phyloP scores from a whole-genome alignment of 805 yeast species.

The Metschnikowia peoriensis region DNA sequence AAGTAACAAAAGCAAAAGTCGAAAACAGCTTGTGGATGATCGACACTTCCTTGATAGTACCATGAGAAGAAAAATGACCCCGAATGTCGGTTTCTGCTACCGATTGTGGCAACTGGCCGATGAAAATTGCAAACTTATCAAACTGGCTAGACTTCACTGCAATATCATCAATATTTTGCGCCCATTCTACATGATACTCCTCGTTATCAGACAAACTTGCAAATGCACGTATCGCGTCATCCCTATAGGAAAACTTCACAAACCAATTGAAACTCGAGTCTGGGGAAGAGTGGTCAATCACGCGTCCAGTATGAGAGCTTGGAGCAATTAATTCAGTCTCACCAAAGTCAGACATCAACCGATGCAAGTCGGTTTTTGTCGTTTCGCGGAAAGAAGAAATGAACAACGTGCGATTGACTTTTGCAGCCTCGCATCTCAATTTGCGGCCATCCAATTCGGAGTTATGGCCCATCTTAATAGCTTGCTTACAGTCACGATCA shows the following conservation, averaged over 20 bases:
- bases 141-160: conserved; percentile 27
- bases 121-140: conserved; percentile 72
- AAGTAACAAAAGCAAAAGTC: conserved; percentile 74
- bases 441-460: conserved; percentile 68
- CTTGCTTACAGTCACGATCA: conserved; percentile 66
- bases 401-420: conserved; percentile 83
- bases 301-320: conserved; percentile 36
- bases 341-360: conserved; percentile 55
- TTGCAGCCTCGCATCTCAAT: conserved; percentile 86
- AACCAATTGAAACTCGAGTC: conserved; percentile 54
- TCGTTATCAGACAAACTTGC: conserved; percentile 59
- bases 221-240: conserved; percentile 84
- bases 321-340: conserved; percentile 66
- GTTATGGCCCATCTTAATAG: conserved; percentile 68
- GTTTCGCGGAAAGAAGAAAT: conserved; percentile 36
- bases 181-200: conserved; percentile 75
- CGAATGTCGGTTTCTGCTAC: conserved; percentile 55
- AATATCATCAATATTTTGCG: conserved; percentile 65
- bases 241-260: conserved; percentile 74
- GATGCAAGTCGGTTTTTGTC: conserved; percentile 34
- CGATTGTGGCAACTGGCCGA: conserved; percentile 64
- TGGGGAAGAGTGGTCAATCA: conserved; percentile 9
- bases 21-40: conserved; percentile 49
- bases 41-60: conserved; percentile 57
- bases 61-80: conserved; percentile 65